Base-by-base conservation (phyloP, 1,284 basidiomycete species). In the Rhodotorula glutinis region DNA sequence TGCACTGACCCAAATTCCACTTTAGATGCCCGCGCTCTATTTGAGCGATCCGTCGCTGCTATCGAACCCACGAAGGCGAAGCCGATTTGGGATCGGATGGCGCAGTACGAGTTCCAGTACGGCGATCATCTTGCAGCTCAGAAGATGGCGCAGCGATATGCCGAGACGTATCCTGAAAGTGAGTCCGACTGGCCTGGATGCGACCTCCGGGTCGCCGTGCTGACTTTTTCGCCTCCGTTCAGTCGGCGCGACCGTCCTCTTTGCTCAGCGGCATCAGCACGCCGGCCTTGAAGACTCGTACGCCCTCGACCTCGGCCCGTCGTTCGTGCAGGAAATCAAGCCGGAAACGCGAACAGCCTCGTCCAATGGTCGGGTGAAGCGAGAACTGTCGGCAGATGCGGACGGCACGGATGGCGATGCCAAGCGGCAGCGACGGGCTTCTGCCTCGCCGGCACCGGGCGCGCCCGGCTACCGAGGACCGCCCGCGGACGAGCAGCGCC, bases 71-170 rank as follows among this genome's bases (percentile, higher is more conserved):
- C 91, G 49, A 85, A 86, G 51, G 91, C 92, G 17, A 83, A 90
- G 53, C 86, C 89, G 0, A 83, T 98, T 21, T 98, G 94, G 94
- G 91, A 97, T 75, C 85, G 90, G 56, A 98, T 95, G 96, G 88
- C 91, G 4, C 84, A 88, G 66, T 96, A 96, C 80, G 93, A 97
- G 79, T 96, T 95, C 81, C 88, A 91, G 76, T 98, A 91, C 77
- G 92, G 92, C 29, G 92, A 96, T 79, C 82, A 93, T n/a, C 86
- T 90, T 55, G 89, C 90, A 3, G 87, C 91, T 14, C 87, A 89
- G 70, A 92, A 94, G 78, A 85, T 98, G 57, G 93, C 97, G 78
- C 85, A 87, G 69, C 85, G 95, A 8, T 88, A 97, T 75, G 82
- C 87, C 3, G 93, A 97, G 72, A 85, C 87, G 3, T 98, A 93